Conservation (phyloP, 352 stramenopile genomes). For the Phytophthora crassamura region DNA sequence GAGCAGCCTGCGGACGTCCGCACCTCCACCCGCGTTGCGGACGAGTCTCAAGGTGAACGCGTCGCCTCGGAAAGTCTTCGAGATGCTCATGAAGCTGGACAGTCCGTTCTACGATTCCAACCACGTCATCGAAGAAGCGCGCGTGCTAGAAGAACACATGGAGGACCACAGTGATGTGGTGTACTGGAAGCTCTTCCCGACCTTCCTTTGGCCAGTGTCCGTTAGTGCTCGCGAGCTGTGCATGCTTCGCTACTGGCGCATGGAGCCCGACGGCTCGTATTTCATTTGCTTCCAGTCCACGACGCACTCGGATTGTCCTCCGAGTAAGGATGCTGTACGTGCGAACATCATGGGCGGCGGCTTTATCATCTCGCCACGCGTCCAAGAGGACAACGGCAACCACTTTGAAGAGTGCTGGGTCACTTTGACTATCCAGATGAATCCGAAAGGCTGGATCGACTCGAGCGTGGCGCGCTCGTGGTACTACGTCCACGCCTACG, state of each 20-base stretch:
- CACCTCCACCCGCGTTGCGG: conserved; percentile 62
- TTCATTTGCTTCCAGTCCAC: conserved; percentile 91
- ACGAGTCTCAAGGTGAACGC: conserved; percentile 77
- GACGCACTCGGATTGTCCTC: conserved; percentile 62
- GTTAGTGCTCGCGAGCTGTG: conserved; percentile 77
- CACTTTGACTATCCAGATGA: conserved; percentile 81
- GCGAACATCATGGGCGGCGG: conserved; percentile 73
- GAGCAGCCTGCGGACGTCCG: conserved; percentile 38
- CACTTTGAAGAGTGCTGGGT: conserved; percentile 81
- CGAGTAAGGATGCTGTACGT: conserved; percentile 43
- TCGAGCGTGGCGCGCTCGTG: conserved; percentile 59
- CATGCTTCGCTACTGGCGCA: conserved; percentile 84
- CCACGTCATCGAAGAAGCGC: conserved; percentile 73
- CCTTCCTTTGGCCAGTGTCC: conserved; percentile 76
- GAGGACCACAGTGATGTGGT: conserved; percentile 83
- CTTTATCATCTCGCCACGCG: conserved; percentile 70
- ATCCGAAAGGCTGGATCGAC: conserved; percentile 84
- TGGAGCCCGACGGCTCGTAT: conserved; percentile 81
- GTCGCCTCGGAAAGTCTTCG: conserved; percentile 74
- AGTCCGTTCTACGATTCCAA: conserved; percentile 79
- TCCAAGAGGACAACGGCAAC: conserved; percentile 64
- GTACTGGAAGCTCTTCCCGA: conserved; percentile 74
- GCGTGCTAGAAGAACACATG: conserved; percentile 68
- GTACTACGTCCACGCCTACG: conserved; percentile 83
- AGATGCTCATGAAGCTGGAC: conserved; percentile 76